Conservation (phyloP, 805 yeast species). For the Yamadazyma takamatsuzukensis region DNA sequence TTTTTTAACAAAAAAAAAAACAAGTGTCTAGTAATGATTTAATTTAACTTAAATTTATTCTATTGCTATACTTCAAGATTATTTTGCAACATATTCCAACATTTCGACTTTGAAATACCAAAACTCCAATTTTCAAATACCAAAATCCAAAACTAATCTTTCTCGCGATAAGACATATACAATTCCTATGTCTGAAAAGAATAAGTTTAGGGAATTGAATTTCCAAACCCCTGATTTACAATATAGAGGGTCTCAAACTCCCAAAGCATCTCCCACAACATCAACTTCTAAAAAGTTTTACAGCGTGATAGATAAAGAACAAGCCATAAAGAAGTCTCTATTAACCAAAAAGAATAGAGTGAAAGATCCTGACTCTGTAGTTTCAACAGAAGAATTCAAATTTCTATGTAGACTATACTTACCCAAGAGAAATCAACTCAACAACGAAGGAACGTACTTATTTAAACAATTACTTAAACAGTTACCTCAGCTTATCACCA, state of each 20-base stretch:
- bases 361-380: too few relatives aligned
- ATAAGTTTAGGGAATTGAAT: slow-evolving; percentile 1
- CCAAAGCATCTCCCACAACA: slow-evolving; percentile 15
- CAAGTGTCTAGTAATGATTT: too few relatives aligned
- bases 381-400: slow-evolving; percentile 27
- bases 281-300: slow-evolving; percentile 13
- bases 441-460: slow-evolving; percentile 22
- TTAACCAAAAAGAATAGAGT: too few relatives aligned
- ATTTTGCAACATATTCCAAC: too few relatives aligned
- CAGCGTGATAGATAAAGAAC: slow-evolving; percentile 10
- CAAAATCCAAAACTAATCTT: background rate
- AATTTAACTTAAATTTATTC: too few relatives aligned
- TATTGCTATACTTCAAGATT: too few relatives aligned
- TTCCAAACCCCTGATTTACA: slow-evolving; percentile 4
- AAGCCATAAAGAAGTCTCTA: slow-evolving; percentile 1
- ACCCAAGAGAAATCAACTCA: slow-evolving; percentile 21
- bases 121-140: background rate
- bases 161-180: background rate
- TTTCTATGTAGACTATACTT: slow-evolving; percentile 31
- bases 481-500: slow-evolving; percentile 26
- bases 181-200: slow-evolving; percentile 1
- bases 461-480: slow-evolving; percentile 20
- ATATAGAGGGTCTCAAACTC: slow-evolving; percentile 6
- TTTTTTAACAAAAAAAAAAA: too few relatives aligned
- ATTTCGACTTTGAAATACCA: background rate